Conservation (phyloP, 1,284 basidiomycete species). For the Papiliotrema terrestris region DNA sequence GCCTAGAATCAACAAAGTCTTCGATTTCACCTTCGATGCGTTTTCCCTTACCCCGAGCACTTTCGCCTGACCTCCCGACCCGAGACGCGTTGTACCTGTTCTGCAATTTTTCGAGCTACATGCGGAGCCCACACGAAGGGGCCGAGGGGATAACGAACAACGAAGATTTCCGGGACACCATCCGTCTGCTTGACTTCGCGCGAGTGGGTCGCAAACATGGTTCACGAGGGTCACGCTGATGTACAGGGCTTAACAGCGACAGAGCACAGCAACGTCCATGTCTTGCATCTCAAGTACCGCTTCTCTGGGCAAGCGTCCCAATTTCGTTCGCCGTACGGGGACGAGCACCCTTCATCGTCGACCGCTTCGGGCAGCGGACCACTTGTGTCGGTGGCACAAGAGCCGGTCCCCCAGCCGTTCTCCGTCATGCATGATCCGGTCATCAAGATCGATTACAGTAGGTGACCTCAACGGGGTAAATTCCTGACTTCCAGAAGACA, state of each 20-base stretch:
- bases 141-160: constrained; percentile 25
- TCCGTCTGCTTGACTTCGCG: constrained; percentile 38
- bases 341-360: no score
- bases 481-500: constrained; percentile 14
- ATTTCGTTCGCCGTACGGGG: no score
- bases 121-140: constrained; percentile 38
- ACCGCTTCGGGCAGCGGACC: no score
- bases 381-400: not conserved
- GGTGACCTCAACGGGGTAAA: constrained; percentile 4
- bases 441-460: constrained; percentile 42
- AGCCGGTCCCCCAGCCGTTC: constrained; percentile 39
- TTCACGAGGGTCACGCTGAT: not conserved
- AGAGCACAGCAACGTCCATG: constrained; percentile 25
- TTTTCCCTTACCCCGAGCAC: constrained; percentile 17
- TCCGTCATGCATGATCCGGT: constrained; percentile 38
- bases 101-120: constrained; percentile 40
- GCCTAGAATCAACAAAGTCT: not conserved
- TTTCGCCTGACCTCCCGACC: constrained; percentile 40
- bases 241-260: constrained; percentile 16
- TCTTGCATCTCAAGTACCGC: constrained; percentile 43
- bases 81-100: constrained; percentile 41
- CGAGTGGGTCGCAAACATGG: constrained; percentile 22
- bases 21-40: constrained; percentile 7
- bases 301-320: constrained; percentile 18
- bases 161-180: constrained; percentile 35